phyloP scores from a whole-genome alignment of 345 rosid genomes.

The Corymbia maculata region DNA sequence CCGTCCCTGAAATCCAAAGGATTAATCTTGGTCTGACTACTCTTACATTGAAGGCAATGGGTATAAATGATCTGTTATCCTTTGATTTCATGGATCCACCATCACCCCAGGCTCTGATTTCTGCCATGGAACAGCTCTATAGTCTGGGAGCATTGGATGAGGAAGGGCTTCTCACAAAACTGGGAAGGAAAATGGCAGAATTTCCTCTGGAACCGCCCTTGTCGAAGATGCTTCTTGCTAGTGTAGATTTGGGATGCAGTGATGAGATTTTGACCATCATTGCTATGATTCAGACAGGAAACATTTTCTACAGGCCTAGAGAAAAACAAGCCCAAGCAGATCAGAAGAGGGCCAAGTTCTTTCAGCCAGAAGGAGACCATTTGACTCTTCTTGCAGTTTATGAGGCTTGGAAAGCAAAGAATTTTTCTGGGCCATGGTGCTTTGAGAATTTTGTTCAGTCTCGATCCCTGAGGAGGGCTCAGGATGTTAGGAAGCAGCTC shows the following conservation, averaged over 20 bases:
- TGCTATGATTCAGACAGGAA: slow-evolving; percentile 86
- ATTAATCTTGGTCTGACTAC: slow-evolving; percentile 65
- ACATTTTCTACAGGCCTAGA: slow-evolving; percentile 85
- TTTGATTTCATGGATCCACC: slow-evolving; percentile 80
- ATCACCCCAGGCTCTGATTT: slow-evolving; percentile 67
- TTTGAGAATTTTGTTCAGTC: slow-evolving; percentile 82
- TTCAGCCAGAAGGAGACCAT: slow-evolving; percentile 90
- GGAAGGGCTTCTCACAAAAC: slow-evolving; percentile 82
- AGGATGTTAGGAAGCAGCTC: slow-evolving; percentile 85
- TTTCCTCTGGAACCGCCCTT: slow-evolving; percentile 92
- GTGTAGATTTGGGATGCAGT: slow-evolving; percentile 93
- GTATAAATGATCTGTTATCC: slow-evolving; percentile 70
- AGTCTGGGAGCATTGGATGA: slow-evolving; percentile 85
- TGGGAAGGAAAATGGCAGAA: slow-evolving; percentile 95
- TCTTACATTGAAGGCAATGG: slow-evolving; percentile 87
- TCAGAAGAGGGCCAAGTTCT: slow-evolving; percentile 84
- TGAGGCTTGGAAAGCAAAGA: slow-evolving; percentile 89
- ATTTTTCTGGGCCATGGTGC: slow-evolving; percentile 90
- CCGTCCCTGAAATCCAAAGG: slow-evolving; percentile 89
- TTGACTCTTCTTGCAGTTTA: slow-evolving; percentile 89
- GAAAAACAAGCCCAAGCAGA: slow-evolving; percentile 96
- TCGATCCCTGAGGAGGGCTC: slow-evolving; percentile 72
- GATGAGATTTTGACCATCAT: slow-evolving; percentile 89
- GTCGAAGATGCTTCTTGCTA: slow-evolving; percentile 87
- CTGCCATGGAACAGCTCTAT: slow-evolving; percentile 89